Conservation (phyloP, 192 early-diverging fungal genomes). For the Linnemannia schmuckeri region DNA sequence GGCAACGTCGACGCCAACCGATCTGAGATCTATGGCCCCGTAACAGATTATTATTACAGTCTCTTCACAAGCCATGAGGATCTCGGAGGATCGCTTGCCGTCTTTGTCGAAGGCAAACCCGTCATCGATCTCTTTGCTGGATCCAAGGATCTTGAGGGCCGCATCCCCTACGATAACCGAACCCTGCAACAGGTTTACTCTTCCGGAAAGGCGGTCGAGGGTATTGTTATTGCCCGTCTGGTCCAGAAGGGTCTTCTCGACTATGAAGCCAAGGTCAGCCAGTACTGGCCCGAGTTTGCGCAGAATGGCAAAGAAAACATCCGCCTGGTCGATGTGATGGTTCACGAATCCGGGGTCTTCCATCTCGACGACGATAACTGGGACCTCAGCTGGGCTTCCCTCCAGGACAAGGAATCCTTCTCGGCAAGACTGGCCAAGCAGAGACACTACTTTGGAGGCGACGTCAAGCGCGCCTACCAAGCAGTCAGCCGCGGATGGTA, state of each 20-base stretch:
- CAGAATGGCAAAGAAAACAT: slow-evolving; percentile 77
- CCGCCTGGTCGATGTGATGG: slow-evolving; percentile 71
- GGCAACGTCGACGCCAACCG: slow-evolving; percentile 11
- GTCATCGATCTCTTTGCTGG: slow-evolving; percentile 79
- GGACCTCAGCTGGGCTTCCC: slow-evolving; percentile 58
- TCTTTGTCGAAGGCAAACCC: slow-evolving; percentile 62
- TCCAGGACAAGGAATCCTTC: slow-evolving; percentile 66
- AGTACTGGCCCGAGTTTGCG: slow-evolving; percentile 84
- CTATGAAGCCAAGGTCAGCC: slow-evolving; percentile 65
- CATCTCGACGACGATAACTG: slow-evolving; percentile 60
- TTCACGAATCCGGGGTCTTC: slow-evolving; percentile 75
- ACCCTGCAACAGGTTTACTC: slow-evolving; percentile 78
- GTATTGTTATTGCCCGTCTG: slow-evolving; percentile 69
- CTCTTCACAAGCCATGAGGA: slow-evolving; percentile 60
- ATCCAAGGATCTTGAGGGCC: slow-evolving; percentile 55
- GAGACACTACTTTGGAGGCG: slow-evolving; percentile 75
- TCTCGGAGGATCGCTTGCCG: slow-evolving; percentile 61
- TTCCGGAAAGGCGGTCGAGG: slow-evolving; percentile 71
- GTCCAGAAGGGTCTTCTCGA: slow-evolving; percentile 67
- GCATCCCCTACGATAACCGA: slow-evolving; percentile 61
- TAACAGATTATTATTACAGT: slow-evolving; percentile 3
- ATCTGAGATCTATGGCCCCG: slow-evolving; percentile 21
- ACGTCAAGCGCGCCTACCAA: slow-evolving; percentile 66
- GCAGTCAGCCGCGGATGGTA: slow-evolving; percentile 78
- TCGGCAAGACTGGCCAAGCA: slow-evolving; percentile 66